phyloP scores from a whole-genome alignment of 257 asterid species.

The Lithospermum erythrorhizon region DNA sequence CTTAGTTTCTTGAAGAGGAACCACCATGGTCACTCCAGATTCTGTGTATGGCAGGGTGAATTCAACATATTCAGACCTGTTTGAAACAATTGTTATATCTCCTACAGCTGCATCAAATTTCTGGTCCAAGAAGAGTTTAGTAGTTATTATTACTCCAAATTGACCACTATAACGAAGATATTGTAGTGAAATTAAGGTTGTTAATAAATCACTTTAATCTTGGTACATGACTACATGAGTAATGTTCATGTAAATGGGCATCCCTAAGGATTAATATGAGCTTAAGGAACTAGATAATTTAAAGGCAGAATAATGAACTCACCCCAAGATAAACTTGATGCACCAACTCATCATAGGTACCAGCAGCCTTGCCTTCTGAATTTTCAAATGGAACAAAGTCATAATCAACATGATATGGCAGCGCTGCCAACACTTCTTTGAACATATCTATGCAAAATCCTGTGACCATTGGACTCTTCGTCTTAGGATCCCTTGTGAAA shows the following conservation, averaged over 20 bases:
- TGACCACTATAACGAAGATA: no score
- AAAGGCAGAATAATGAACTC: background rate
- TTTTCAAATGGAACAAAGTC: constrained; percentile 21
- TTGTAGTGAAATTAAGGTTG: no score
- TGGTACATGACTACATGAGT: no score
- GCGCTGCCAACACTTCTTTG: constrained; percentile 22
- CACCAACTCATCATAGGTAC: constrained; percentile 38
- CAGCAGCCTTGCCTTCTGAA: constrained; percentile 19
- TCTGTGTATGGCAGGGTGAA: constrained; percentile 14
- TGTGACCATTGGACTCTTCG: constrained; percentile 13
- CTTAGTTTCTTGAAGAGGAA: constrained; percentile 3
- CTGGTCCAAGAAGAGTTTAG: constrained; percentile 4
- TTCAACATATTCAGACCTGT: constrained; percentile 16
- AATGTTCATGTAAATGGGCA: no score
- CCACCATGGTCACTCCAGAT: constrained; percentile 15
- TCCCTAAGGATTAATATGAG: no score
- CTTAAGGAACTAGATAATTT: no score
- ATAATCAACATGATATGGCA: constrained; percentile 30
- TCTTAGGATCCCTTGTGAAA: constrained; percentile 23
- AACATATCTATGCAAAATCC: constrained; percentile 39
- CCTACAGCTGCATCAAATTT: constrained; percentile 19
- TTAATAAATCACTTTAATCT: no score
- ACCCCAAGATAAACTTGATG: constrained; percentile 28
- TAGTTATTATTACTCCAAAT: background rate
- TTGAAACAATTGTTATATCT: constrained; percentile 14